A percentile compares a stretch with the other conserved stretches of the same genome.
Conservation (phyloP, 305 asterid genomes). For the Nicotiana rustica region DNA sequence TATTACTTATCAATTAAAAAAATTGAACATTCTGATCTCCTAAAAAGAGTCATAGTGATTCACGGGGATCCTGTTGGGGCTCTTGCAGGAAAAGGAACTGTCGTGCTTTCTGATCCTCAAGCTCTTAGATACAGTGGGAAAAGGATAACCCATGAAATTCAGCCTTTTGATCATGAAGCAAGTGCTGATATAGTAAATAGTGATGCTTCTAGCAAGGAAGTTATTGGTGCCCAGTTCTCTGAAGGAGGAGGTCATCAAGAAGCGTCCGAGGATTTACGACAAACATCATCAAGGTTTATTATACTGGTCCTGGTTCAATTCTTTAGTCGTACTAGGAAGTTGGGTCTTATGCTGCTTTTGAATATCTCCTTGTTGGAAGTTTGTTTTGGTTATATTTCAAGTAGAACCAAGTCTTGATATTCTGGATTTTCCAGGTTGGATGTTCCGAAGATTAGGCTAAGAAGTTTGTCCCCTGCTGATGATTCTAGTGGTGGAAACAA, state of each 20-base stretch:
- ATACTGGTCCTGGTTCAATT: background rate
- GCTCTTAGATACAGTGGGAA: slow-evolving; percentile 41
- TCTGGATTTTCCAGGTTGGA: slow-evolving; percentile 61
- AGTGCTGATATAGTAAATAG: slow-evolving; percentile 38
- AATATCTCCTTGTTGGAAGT: slow-evolving; percentile 30
- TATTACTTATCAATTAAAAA: background rate
- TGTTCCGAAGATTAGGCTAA: slow-evolving; percentile 53
- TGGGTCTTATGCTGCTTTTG: slow-evolving; percentile 2
- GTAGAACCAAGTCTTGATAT: slow-evolving; percentile 45
- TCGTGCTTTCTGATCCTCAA: slow-evolving; percentile 45
- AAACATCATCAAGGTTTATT: slow-evolving; percentile 63
- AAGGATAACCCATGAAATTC: slow-evolving; percentile 40
- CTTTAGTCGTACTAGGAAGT: slow-evolving; percentile 31
- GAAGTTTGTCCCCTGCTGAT: slow-evolving; percentile 59
- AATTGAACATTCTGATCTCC: background rate
- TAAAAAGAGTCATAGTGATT: background rate
- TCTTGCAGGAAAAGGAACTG: slow-evolving; percentile 67
- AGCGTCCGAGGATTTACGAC: slow-evolving; percentile 39
- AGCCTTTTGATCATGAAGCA: slow-evolving; percentile 46
- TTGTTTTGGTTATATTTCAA: slow-evolving; percentile 44
- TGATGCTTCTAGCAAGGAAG: slow-evolving; percentile 46
- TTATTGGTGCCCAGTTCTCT: slow-evolving; percentile 36
- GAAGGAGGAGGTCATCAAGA: slow-evolving; percentile 46
- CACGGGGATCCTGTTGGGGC: slow-evolving; percentile 44
- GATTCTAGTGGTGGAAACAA: slow-evolving; percentile 56